These are phyloP conservation scores for Leucaena leucocephala DNA, from an alignment of 306 rosid species.

Conservation along the genomic window DNA sequence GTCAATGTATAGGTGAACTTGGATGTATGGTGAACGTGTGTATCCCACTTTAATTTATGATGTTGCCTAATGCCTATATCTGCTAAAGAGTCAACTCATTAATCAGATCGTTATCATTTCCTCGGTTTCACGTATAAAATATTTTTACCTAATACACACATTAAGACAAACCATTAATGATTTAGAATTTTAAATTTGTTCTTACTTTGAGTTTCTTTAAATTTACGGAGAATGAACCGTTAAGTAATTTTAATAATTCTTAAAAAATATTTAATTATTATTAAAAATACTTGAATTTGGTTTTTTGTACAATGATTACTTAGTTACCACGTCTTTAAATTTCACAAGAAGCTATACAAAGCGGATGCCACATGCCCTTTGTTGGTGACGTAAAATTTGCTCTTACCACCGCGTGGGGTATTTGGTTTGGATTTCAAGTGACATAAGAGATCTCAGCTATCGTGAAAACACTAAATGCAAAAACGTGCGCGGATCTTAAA, in stretches of 20 bases:
- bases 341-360: neutral
- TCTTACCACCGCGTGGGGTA: neutral
- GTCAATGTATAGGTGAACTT: neutral
- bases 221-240: neutral
- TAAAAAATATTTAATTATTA: too few relatives aligned
- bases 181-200: too few relatives aligned
- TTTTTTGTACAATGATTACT: neutral
- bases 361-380: too few relatives aligned
- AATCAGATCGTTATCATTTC: neutral
- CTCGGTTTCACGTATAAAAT: too few relatives aligned
- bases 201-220: neutral
- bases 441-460: neutral
- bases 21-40: neutral
- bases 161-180: too few relatives aligned
- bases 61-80: too few relatives aligned
- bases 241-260: too few relatives aligned
- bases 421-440: neutral
- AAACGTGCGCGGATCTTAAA: constrained; percentile 30
- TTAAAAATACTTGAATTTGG: too few relatives aligned
- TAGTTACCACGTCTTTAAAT: neutral
- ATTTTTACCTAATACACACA: too few relatives aligned
- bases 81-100: too few relatives aligned
- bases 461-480: constrained; percentile 29
- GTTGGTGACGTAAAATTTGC: neutral
- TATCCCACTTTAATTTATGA: too few relatives aligned